These are phyloP conservation scores for Trametes polyzona DNA, from an alignment of 1,284 basidiomycete genomes.

Conservation along the genomic window DNA sequence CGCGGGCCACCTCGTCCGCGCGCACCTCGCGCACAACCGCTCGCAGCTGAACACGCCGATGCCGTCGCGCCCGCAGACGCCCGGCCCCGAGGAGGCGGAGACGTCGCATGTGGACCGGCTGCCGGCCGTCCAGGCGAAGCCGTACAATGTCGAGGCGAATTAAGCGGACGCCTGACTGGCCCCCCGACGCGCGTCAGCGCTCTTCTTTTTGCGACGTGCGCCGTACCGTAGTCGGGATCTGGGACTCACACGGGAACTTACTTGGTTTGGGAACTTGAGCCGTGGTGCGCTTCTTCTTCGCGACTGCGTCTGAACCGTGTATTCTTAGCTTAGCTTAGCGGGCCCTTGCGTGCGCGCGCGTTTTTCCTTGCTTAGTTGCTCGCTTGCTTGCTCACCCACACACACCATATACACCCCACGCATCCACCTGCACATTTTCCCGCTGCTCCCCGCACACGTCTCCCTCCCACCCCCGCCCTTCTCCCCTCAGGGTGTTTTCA, in stretches of 20 bases:
- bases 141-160: conserved; percentile 22
- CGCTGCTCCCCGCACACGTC: not conserved
- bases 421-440: not conserved
- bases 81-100: conserved; percentile 38
- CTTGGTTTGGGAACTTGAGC: not conserved
- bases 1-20: conserved; percentile 89
- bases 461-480: no score
- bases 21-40: conserved; percentile 87
- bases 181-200: not conserved
- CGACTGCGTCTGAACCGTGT: not conserved
- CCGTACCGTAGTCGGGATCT: not conserved
- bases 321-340: not conserved
- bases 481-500: no score
- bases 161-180: not conserved
- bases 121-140: conserved; percentile 4
- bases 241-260: no score
- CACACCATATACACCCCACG: not conserved
- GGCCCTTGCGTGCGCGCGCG: no score
- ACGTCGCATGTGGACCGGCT: conserved; percentile 3
- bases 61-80: conserved; percentile 66
- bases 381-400: not conserved
- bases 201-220: conserved; percentile 1
- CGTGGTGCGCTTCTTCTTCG: not conserved
- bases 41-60: conserved; percentile 72
- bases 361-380: not conserved